Percentiles rank a stretch among this genome's conserved stretches.
These are phyloP conservation scores for Arabis hirsuta DNA, from an alignment of 345 rosid species.

Conservation along the genomic window DNA sequence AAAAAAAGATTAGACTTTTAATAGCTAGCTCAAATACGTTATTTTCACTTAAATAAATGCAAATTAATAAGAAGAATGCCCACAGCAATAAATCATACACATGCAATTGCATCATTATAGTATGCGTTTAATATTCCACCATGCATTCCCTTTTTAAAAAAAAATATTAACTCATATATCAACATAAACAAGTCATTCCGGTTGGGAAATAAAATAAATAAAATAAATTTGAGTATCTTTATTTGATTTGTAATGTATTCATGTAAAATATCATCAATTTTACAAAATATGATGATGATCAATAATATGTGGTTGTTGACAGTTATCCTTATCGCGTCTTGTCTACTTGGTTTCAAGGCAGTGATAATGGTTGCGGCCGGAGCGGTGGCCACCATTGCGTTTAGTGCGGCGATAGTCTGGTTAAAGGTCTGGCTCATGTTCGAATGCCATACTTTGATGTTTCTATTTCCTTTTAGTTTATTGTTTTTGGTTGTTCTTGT, in stretches of 20 bases:
- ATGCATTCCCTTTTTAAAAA: background rate
- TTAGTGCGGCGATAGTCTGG: slow-evolving; percentile 31
- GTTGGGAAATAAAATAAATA: background rate
- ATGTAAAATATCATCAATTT: slow-evolving; percentile 16
- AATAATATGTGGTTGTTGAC: slow-evolving; percentile 5
- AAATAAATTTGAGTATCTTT: background rate
- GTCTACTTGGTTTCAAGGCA: slow-evolving; percentile 30
- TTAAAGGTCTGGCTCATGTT: slow-evolving; percentile 19
- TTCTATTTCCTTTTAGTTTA: slow-evolving; percentile 22
- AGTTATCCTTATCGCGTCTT: slow-evolving; percentile 19
- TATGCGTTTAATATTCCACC: slow-evolving; percentile 30
- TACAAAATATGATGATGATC: background rate
- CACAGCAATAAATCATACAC: slow-evolving; percentile 6
- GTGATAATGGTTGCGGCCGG: slow-evolving; percentile 18
- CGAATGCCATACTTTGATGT: slow-evolving; percentile 24
- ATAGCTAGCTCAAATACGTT: slow-evolving; percentile 7
- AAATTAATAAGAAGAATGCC: slow-evolving; percentile 13
- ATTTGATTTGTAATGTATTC: background rate
- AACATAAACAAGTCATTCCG: slow-evolving; percentile 17
- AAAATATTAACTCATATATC: background rate
- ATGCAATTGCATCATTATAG: slow-evolving; percentile 15
- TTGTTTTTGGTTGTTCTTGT: background rate
- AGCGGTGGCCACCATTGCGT: background rate
- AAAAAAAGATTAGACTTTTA: background rate
- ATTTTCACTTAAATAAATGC: slow-evolving; percentile 24